Conservation (phyloP, 1,284 basidiomycete species). For the Ganoderma leucocontextum region DNA sequence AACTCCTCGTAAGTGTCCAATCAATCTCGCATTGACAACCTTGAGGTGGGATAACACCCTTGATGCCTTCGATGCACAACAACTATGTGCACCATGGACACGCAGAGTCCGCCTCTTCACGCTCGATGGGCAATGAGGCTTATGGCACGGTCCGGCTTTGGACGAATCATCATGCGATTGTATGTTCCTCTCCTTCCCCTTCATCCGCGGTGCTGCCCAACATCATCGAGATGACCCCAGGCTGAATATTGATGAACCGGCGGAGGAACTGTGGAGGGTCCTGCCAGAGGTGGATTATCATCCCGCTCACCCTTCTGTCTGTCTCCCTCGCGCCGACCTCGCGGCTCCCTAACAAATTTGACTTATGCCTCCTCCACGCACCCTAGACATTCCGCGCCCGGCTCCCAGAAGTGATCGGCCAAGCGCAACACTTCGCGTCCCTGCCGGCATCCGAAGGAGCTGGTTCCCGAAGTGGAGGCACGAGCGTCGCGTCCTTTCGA, state of each 20-base stretch:
- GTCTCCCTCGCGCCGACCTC: background rate
- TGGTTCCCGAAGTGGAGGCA: conserved; percentile 58
- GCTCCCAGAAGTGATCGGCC: conserved; percentile 84
- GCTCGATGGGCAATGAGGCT: too few relatives aligned
- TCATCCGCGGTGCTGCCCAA: background rate
- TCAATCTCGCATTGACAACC: too few relatives aligned
- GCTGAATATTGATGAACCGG: conserved; percentile 69
- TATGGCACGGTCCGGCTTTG: too few relatives aligned
- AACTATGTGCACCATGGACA: too few relatives aligned
- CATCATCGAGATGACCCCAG: conserved; percentile 46
- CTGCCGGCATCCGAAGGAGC: conserved; percentile 52
- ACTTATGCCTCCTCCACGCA: conserved; percentile 16
- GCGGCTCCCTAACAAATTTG: background rate
- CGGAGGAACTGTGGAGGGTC: conserved; percentile 71
- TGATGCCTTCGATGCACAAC: too few relatives aligned
- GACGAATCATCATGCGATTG: too few relatives aligned
- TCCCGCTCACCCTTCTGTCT: background rate
- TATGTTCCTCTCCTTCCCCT: background rate
- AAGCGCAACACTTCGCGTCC: conserved; percentile 89
- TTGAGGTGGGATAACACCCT: too few relatives aligned
- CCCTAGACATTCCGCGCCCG: conserved; percentile 81
- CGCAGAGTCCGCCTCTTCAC: too few relatives aligned
- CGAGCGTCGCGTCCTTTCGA: conserved; percentile 77
- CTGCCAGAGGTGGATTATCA: conserved; percentile 64
- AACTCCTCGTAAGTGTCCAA: too few relatives aligned